These are phyloP conservation scores for Termitomyces sp. DNA, from an alignment of 768 basidiomycete genomes.

Conservation along the genomic window DNA sequence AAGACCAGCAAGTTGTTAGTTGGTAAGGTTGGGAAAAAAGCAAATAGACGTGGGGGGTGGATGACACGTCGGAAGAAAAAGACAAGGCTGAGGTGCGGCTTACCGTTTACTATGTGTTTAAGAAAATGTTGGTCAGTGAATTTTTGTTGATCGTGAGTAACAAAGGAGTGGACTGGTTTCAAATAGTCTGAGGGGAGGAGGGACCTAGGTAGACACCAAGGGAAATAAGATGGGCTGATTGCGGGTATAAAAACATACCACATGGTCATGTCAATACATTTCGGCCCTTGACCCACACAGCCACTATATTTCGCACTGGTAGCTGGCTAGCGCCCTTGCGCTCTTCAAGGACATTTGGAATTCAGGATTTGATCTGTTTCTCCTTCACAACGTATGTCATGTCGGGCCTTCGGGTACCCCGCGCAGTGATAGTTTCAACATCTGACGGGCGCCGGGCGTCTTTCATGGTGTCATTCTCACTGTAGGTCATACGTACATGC, in stretches of 20 bases:
- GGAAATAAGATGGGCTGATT: neutral
- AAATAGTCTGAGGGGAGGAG: conserved; percentile 8
- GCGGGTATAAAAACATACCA: conserved; percentile 12
- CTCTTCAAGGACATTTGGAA: neutral
- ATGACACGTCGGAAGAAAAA: conserved; percentile 3
- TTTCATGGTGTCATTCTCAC: too few relatives aligned
- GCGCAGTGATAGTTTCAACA: neutral
- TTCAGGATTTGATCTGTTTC: neutral
- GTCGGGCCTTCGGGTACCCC: neutral
- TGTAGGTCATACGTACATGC: neutral
- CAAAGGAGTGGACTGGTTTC: conserved; percentile 10
- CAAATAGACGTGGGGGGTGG: neutral
- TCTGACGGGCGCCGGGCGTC: neutral
- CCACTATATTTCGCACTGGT: too few relatives aligned
- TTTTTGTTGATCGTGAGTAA: neutral
- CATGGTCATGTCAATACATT: conserved; percentile 2
- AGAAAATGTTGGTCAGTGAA: neutral
- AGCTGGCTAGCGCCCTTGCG: too few relatives aligned
- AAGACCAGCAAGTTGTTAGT: conserved; percentile 11
- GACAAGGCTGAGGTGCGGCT: neutral
- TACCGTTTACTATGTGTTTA: neutral
- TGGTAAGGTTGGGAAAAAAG: neutral
- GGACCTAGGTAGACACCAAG: neutral
- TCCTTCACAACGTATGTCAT: neutral
- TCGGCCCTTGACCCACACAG: conserved; percentile 10